Evolutionary conservation across 2,329 filamentous ascomycete genomes (phyloP), one percentile per base, ranked within the genome.

Genomic region (Blumeria graminis): DNA sequence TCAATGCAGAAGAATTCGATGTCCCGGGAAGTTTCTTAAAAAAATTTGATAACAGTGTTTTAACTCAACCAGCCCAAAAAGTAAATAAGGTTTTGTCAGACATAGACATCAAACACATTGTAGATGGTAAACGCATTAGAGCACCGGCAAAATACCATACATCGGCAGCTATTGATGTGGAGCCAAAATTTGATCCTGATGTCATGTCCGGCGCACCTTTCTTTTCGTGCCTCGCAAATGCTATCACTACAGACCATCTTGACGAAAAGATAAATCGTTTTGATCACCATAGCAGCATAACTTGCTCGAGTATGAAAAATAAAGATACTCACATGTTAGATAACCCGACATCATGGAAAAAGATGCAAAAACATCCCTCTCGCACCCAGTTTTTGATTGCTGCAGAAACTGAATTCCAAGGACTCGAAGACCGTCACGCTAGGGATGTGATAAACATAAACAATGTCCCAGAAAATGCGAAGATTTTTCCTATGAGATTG

Each of bases 401-500:
- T 35, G n/a, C 50, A 10, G 32, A 53, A 53, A 14, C 28, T 6
- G 50, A 53, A 36, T 53, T 53, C n/a, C 50, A 53, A 36, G 51
- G 51, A 41, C 35, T 54, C 7, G n/a, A 54, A 41, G 35, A 38
- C 35, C 35, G 28, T 39, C 34, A 54, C 35, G 35, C 51, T 14
- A 39, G 35, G 35, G 51, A 54, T 39, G 51, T 54, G 13, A 54
- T 54, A 16, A 18, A 54, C 18, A 39, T 54, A 16, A 54, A 54
- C 18, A 34, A 54, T 54, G 35, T 54, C 32, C 51, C 51, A 11
- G 35, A 39, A 8, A 38, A 39, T 16, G 18, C 35, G 28, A 22
- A 54, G 41, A 54, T 54, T 22, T 54, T 54, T 54, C 51, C 6
- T 39, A 54, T 54, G 51, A 54, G 51, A 41, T 54, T 34, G 51